Evolutionary conservation across 345 rosid species (phyloP).

Genomic region (Dovyalis caffra): DNA sequence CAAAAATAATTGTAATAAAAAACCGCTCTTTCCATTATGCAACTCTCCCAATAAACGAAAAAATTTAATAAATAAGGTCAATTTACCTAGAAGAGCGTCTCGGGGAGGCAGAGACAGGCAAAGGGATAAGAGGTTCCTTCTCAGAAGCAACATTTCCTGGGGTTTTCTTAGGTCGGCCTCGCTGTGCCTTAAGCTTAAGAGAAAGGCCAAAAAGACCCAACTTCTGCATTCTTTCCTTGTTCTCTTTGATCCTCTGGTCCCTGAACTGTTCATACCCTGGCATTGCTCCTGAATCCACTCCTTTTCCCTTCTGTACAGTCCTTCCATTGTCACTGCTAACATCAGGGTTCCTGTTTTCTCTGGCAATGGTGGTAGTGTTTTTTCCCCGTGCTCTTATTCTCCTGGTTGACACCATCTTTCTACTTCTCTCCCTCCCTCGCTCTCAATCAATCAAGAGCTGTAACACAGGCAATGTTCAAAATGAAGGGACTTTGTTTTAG

Average conservation of each 20-base stretch:
- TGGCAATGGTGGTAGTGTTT: background rate
- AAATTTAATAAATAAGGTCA: background rate
- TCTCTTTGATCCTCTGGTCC: constrained; percentile 33
- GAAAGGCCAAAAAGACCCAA: constrained; percentile 31
- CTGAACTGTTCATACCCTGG: constrained; percentile 29
- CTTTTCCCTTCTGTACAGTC: background rate
- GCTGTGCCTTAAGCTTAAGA: constrained; percentile 17
- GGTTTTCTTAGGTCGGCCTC: background rate
- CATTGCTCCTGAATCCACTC: background rate
- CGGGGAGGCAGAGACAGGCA: constrained; percentile 1
- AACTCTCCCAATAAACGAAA: background rate
- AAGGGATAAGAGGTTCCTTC: background rate
- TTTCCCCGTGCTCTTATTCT: background rate
- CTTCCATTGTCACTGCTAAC: background rate
- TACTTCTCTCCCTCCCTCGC: background rate
- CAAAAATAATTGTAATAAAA: too few relatives aligned
- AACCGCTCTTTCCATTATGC: too few relatives aligned
- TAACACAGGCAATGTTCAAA: too few relatives aligned
- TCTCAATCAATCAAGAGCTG: too few relatives aligned
- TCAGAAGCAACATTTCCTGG: background rate
- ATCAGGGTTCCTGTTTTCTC: background rate
- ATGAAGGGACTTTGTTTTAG: background rate
- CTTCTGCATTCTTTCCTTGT: constrained; percentile 34
- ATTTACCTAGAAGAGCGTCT: constrained; percentile 38
- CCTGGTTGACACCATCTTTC: constrained; percentile 6